These are phyloP conservation scores for Mycena sp. DNA, from an alignment of 1,284 basidiomycete genomes.

Conservation along the genomic window DNA sequence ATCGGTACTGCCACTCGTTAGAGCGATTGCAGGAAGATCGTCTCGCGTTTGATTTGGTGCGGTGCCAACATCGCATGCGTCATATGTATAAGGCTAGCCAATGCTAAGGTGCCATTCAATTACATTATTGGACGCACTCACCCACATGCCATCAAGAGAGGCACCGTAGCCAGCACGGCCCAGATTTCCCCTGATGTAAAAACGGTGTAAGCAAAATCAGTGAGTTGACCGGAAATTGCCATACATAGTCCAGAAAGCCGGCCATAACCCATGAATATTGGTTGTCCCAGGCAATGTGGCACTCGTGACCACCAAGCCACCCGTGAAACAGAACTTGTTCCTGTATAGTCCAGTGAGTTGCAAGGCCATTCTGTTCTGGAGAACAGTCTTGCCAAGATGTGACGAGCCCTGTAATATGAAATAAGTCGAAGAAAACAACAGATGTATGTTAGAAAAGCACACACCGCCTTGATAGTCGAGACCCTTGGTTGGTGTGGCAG, in stretches of 20 bases:
- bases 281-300: slow-evolving; percentile 70
- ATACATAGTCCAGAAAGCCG: slow-evolving; percentile 72
- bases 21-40: slow-evolving; percentile 52
- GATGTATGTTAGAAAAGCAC: background rate
- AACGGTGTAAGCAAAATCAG: background rate
- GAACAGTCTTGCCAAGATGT: slow-evolving; percentile 28
- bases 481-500: slow-evolving; percentile 70
- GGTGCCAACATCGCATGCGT: slow-evolving; percentile 79
- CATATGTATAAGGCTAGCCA: slow-evolving; percentile 77
- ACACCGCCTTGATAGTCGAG: slow-evolving; percentile 77
- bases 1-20: slow-evolving; percentile 53
- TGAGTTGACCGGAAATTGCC: background rate
- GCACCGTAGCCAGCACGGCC: slow-evolving; percentile 59
- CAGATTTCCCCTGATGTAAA: slow-evolving; percentile 44
- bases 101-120: background rate
- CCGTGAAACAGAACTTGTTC: slow-evolving; percentile 75
- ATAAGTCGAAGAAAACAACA: background rate
- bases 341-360: background rate
- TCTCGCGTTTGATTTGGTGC: slow-evolving; percentile 62
- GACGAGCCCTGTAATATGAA: slow-evolving; percentile 46
- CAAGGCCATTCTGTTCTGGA: too few species aligned
- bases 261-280: slow-evolving; percentile 69
- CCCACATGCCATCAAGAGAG: slow-evolving; percentile 54
- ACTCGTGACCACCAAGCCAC: slow-evolving; percentile 48
- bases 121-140: slow-evolving; percentile 34